Percentiles rank a stretch among this genome's conserved stretches.
Conservation (phyloP, 108 stramenopile species). For the Skeletonema tropicum region DNA sequence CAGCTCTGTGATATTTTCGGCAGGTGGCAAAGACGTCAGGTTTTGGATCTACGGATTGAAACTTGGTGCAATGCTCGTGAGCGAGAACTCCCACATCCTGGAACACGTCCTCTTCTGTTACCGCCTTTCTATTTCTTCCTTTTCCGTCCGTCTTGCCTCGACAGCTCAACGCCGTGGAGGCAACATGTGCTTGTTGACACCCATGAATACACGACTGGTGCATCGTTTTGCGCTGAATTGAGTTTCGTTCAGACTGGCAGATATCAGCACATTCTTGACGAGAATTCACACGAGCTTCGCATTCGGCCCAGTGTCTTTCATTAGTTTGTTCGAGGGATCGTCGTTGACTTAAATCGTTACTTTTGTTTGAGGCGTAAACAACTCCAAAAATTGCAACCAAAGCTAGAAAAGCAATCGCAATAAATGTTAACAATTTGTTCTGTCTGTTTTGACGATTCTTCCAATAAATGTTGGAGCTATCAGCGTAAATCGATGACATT, state of each 20-base stretch:
- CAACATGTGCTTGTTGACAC: constrained; percentile 42
- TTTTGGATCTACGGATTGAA: constrained; percentile 40
- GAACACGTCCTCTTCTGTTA: constrained; percentile 32
- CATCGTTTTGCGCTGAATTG: constrained; percentile 52
- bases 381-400: constrained; percentile 15
- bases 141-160: constrained; percentile 16
- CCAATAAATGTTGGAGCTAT: constrained; percentile 34
- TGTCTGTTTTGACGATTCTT: constrained; percentile 42
- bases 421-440: not conserved
- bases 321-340: constrained; percentile 23
- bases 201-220: constrained; percentile 46
- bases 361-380: constrained; percentile 1
- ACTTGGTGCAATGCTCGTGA: constrained; percentile 40
- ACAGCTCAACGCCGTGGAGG: constrained; percentile 38
- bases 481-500: constrained; percentile 39
- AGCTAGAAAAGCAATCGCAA: constrained; percentile 1
- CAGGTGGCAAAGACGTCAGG: constrained; percentile 47
- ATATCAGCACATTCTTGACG: constrained; percentile 38
- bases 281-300: constrained; percentile 43
- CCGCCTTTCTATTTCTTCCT: not conserved
- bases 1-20: constrained; percentile 46
- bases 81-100: constrained; percentile 43
- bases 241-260: constrained; percentile 44
- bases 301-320: constrained; percentile 33
- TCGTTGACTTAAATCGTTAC: constrained; percentile 5